A percentile compares a stretch with the other conserved stretches of the same genome.
These are phyloP conservation scores for Gelatoporia subvermispora DNA, from an alignment of 768 basidiomycete genomes.

Conservation along the genomic window DNA sequence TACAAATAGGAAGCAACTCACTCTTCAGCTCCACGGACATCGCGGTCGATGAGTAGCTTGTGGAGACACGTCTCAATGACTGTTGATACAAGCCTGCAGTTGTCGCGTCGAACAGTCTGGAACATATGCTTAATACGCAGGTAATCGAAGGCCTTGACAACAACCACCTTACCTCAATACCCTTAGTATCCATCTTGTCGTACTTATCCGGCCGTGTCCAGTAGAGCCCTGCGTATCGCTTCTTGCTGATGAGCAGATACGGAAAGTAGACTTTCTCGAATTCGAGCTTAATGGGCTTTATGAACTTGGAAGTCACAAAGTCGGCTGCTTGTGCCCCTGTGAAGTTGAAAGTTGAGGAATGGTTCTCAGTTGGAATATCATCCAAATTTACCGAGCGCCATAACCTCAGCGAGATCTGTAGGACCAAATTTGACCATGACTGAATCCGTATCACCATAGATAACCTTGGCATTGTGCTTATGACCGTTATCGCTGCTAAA, in stretches of 20 bases:
- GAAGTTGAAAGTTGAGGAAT: neutral
- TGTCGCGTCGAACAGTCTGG: slow-evolving; percentile 96
- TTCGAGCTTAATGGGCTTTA: slow-evolving; percentile 96
- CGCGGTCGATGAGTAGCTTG: slow-evolving; percentile 94
- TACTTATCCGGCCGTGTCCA: slow-evolving; percentile 96
- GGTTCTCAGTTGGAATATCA: neutral
- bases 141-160: neutral
- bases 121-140: neutral
- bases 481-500: slow-evolving; percentile 85
- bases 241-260: slow-evolving; percentile 96
- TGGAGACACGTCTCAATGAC: slow-evolving; percentile 97
- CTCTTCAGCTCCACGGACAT: slow-evolving; percentile 92
- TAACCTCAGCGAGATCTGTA: slow-evolving; percentile 77
- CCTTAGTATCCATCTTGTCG: slow-evolving; percentile 99
- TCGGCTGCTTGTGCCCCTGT: slow-evolving; percentile 90
- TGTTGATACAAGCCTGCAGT: slow-evolving; percentile 96
- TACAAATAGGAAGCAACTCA: slow-evolving; percentile 32
- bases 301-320: slow-evolving; percentile 84
- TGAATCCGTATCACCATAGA: slow-evolving; percentile 99
- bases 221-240: slow-evolving; percentile 96
- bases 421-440: slow-evolving; percentile 98
- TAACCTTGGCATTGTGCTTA: slow-evolving; percentile 83
- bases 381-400: slow-evolving; percentile 70
- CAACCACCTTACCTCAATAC: slow-evolving; percentile 75
- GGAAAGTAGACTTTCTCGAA: slow-evolving; percentile 99